A percentile compares a stretch with the other conserved stretches of the same genome.
Evolutionary conservation across 2,329 filamentous ascomycete genomes (phyloP).

Genomic region (Diaporthe caulivora): DNA sequence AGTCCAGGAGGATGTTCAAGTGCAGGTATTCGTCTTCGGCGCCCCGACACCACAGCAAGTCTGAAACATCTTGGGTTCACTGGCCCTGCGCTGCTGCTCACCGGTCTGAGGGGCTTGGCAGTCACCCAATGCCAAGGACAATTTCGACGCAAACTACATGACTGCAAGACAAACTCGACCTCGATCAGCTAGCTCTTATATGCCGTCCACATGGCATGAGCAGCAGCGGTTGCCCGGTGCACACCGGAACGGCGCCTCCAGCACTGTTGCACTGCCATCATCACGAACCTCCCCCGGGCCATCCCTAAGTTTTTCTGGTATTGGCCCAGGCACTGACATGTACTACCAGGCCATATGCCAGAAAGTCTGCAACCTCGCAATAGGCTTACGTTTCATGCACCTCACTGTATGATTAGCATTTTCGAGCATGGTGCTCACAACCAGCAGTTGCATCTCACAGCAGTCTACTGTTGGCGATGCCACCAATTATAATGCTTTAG

Average conservation of each 20-base stretch:
- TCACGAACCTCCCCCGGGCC: no score
- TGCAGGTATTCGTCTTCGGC: not conserved
- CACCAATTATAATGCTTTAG: not conserved
- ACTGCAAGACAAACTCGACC: not conserved
- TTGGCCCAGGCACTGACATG: not conserved
- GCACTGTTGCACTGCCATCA: not conserved
- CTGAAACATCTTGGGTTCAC: not conserved
- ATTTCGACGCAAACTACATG: not conserved
- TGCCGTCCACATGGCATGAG: not conserved
- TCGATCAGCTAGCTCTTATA: not conserved
- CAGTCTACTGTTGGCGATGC: not conserved
- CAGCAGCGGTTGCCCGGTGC: not conserved
- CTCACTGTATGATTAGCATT: not conserved
- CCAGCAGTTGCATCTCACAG: not conserved
- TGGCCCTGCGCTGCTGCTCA: constrained; percentile 11
- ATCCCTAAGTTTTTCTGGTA: no score
- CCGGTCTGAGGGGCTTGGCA: not conserved
- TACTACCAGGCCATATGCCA: not conserved
- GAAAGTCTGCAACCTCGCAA: not conserved
- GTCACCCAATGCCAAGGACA: not conserved
- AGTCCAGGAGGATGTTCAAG: not conserved
- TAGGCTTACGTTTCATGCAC: not conserved
- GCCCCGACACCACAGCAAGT: not conserved
- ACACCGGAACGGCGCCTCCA: not conserved
- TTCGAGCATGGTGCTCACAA: not conserved